Base-by-base conservation (phyloP, 495 filamentous ascomycete genomes). In the Sabuloglossum arenarium region DNA sequence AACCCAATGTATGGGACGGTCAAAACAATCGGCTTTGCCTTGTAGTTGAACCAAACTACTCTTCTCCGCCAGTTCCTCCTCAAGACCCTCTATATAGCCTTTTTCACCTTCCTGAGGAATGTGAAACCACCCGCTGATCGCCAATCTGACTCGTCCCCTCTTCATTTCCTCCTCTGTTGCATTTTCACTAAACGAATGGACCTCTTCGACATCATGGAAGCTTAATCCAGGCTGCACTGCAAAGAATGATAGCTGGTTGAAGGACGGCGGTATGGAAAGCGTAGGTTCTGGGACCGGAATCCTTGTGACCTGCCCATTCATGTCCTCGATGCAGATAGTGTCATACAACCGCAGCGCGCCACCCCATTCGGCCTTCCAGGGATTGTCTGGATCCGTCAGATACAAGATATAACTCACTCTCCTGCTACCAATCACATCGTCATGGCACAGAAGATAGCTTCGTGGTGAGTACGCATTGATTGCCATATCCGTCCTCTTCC, bases 41-140 rank as follows among this genome's bases (percentile, higher is more conserved):
- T 97, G 87, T 8, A 99, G 71, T 67, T 97, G 91, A 64, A 81
- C 79, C 45, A 97, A 75, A 59, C 86, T 86, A 69, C 88, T 95
- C 63, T 86, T 87, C 61, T 85, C 81, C 11, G 85, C 86, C 23
- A 91, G 74, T 63, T 82, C 81, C 68, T 87, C 85, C 66, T 97
- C 91, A n/a, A 88, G 71, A 1, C 90, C 93, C 59, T 81, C 73
- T 55, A 88, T 80, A 60, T 82, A 97, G 10, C 91, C 93, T n/a
- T 90, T 86, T 64, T 99, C 91, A 34, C 91, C 91, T 59, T 84
- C 72, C 65, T 99, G 91, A 0, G 91, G 93, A 54, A 99, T 96
- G 65, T 99, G 91, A 69, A 88, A 99, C 91, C 91, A 99, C n/a
- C 91, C 91, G 59, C 86, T 93, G 60, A 99, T 97, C 27, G 91